Conservation (phyloP, 2,329 filamentous ascomycete species). For the Pestalotiopsis sp. region DNA sequence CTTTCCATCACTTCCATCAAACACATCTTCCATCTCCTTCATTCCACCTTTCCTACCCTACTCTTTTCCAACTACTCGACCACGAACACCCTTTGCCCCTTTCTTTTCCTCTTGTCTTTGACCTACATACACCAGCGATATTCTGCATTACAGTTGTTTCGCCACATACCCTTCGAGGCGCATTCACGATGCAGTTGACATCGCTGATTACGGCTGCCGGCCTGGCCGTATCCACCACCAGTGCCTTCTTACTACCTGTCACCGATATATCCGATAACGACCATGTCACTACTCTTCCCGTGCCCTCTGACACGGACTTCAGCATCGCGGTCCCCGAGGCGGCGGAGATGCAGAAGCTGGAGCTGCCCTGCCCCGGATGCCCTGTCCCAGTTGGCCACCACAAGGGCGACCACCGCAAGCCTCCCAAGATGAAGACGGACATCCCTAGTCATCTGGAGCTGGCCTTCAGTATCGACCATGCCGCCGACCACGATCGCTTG, state of each 20-base stretch:
- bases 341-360: conserved; percentile 24
- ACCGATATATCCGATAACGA: conserved; percentile 28
- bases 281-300: conserved; percentile 28
- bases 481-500: conserved; percentile 45
- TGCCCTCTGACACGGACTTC: conserved; percentile 21
- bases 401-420: conserved; percentile 13
- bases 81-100: neutral
- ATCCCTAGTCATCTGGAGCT: conserved; percentile 51
- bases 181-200: conserved; percentile 32
- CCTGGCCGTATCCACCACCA: conserved; percentile 34
- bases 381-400: conserved; percentile 20
- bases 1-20: neutral
- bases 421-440: conserved; percentile 19
- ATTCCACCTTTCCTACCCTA: neutral
- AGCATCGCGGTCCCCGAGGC: conserved; percentile 13
- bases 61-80: neutral
- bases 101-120: neutral
- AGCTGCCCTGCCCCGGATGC: conserved; percentile 32
- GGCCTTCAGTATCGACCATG: conserved; percentile 54
- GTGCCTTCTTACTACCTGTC: conserved; percentile 30
- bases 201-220: conserved; percentile 34
- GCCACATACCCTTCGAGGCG: conserved; percentile 14
- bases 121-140: neutral
- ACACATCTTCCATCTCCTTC: neutral
- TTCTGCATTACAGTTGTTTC: conserved; percentile 15